A percentile compares a stretch with the other conserved stretches of the same genome.
phyloP scores from a whole-genome alignment of 768 basidiomycete species.

The Tulasnella sp. region DNA sequence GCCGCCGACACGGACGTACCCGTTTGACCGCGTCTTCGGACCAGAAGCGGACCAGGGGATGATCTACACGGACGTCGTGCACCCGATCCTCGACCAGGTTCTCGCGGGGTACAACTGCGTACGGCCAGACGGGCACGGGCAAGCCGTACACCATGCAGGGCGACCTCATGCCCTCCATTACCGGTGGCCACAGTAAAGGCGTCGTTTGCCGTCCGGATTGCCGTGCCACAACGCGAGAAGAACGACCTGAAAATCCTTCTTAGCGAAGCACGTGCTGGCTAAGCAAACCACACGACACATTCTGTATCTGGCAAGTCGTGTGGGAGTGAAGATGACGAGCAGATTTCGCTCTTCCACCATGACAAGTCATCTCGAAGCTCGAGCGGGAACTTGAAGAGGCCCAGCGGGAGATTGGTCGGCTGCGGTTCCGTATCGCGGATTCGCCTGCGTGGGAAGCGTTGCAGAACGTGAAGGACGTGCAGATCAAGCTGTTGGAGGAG shows the following conservation, averaged over 20 bases:
- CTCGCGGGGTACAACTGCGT: constrained; percentile 94
- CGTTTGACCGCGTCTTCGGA: constrained; percentile 92
- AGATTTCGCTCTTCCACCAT: constrained; percentile 6
- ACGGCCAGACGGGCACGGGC: constrained; percentile 96
- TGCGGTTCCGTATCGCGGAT: constrained; percentile 53
- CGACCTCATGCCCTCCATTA: constrained; percentile 65
- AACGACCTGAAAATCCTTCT: constrained; percentile 15
- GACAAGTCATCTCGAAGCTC: constrained; percentile 35
- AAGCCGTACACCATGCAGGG: constrained; percentile 99
- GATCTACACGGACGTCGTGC: constrained; percentile 88
- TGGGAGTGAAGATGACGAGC: neutral
- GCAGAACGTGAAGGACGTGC: constrained; percentile 60
- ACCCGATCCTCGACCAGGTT: constrained; percentile 89
- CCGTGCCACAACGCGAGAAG: constrained; percentile 23
- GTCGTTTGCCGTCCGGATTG: constrained; percentile 33
- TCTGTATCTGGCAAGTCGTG: neutral
- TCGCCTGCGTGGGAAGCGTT: constrained; percentile 68
- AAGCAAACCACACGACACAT: neutral
- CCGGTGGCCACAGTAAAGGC: constrained; percentile 74
- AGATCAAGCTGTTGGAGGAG: constrained; percentile 47
- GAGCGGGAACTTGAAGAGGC: constrained; percentile 70
- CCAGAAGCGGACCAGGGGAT: constrained; percentile 92
- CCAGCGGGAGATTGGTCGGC: constrained; percentile 56
- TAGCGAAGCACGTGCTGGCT: neutral
- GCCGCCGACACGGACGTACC: constrained; percentile 75